Evolutionary conservation across 2,329 filamentous ascomycete species (phyloP), one percentile per base, ranked within the genome.

Genomic region (Acrocalymma vagum): DNA sequence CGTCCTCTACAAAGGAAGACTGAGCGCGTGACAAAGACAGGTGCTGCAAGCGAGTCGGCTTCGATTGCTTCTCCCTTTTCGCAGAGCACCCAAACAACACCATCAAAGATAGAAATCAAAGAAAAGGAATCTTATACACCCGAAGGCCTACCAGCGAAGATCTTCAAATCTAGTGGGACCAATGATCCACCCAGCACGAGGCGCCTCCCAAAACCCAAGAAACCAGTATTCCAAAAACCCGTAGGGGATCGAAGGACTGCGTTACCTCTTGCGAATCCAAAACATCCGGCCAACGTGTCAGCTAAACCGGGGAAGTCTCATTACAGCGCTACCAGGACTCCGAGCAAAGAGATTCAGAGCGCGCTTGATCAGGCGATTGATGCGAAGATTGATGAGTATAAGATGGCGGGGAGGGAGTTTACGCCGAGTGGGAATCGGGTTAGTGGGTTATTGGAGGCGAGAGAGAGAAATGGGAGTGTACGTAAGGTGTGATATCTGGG

Each of bases 351-450:
- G 15, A 54, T 61, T 5, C 24, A 47, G 10, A 47, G 32, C 8
- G 47, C 41, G 9, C 31, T 62, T 9, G 60, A 61, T 27, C 15
- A 16, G 1, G 59, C 57, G 7, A 65, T 65, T 44, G 59, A 65
- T 48, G 37, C 32, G 15, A 61, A 60, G 46, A 58, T 63, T 29
- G 48, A 35, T 2, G 55, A 55, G 14, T 51, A 62, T 26, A 33
- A 35, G 25, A 35, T 31, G 35, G 42, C 33, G 4, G 46, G 51
- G 8, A 38, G 35, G 30, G 42, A 47, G 24, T 49, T 46, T 29
- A 52, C 47, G 20, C 42, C 37, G 15, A 33, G 47, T 20, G 51
- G 52, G 13, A 46, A 52, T 15, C 21, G 45, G 39, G 26, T 48
- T 11, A 40, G 30, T 7, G 48, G 45, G 31, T 35, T 56, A 23